phyloP scores from a whole-genome alignment of 176 grass and related monocot genomes.

The Musa beccarii region DNA sequence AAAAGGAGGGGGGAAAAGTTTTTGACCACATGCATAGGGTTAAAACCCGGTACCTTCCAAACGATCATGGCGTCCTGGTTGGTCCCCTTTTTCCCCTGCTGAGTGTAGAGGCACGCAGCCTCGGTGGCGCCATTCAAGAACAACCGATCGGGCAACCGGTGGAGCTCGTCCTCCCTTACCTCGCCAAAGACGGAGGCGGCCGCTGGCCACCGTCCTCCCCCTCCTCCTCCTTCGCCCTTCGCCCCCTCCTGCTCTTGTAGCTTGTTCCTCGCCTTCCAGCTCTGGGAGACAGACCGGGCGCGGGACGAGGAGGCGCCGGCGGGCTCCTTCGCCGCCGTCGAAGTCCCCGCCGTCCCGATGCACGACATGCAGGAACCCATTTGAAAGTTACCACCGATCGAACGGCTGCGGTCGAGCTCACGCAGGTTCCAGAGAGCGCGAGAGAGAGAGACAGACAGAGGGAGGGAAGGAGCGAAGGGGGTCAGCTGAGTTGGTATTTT shows the following conservation, averaged over 20 bases:
- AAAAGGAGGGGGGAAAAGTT: background rate
- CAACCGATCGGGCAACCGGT: background rate
- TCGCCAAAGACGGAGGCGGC: background rate
- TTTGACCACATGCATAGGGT: background rate
- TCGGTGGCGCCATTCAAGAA: slow-evolving; percentile 17
- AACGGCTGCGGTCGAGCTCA: background rate
- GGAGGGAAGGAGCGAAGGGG: too few relatives aligned
- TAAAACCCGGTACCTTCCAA: slow-evolving; percentile 8
- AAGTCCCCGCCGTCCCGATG: background rate
- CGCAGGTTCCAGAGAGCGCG: background rate
- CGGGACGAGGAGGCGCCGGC: background rate
- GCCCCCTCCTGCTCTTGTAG: background rate
- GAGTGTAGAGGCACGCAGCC: slow-evolving; percentile 1
- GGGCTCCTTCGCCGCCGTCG: background rate
- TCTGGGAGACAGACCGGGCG: background rate
- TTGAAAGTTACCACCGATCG: background rate
- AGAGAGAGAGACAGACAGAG: background rate
- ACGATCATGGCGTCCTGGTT: slow-evolving; percentile 22
- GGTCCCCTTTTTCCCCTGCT: slow-evolving; percentile 9
- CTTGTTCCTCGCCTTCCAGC: background rate
- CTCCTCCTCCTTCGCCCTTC: background rate
- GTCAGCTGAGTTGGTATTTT: too few relatives aligned
- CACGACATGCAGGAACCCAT: slow-evolving; percentile 8
- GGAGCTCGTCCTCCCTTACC: slow-evolving; percentile 5
- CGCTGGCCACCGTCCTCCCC: too few relatives aligned